Evolutionary conservation across 345 rosid species (phyloP).

Genomic region (Boechera divaricarpa): DNA sequence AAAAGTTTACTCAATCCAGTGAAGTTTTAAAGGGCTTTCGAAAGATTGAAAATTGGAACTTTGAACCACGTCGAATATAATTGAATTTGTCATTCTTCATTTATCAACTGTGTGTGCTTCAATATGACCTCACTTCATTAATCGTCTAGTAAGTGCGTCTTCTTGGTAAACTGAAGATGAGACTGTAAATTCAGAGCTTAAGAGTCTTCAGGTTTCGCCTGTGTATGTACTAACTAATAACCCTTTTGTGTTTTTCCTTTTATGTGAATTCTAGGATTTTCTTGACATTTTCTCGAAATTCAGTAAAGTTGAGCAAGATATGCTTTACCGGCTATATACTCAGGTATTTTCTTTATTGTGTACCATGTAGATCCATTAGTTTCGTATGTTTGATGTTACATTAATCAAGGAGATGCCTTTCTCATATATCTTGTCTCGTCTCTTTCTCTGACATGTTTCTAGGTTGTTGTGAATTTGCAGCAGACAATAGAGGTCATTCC

Average conservation of each 20-base stretch:
- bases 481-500: slow-evolving; percentile 59
- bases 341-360: slow-evolving; percentile 48
- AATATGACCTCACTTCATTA: too few species aligned
- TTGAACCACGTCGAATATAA: not conserved
- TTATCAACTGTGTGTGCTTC: not conserved
- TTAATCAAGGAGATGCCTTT: not conserved
- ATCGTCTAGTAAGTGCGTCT: not conserved
- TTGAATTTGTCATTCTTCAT: not conserved
- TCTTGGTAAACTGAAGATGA: not conserved
- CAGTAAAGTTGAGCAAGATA: slow-evolving; percentile 52
- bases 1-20: not conserved
- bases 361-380: not conserved
- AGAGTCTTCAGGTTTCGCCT: not conserved
- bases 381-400: slow-evolving; percentile 12
- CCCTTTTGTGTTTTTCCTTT: not conserved
- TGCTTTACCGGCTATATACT: slow-evolving; percentile 56
- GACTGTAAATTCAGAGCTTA: not conserved
- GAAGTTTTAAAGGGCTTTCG: not conserved
- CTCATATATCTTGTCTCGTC: not conserved
- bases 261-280: slow-evolving; percentile 52
- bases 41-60: not conserved
- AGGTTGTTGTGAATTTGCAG: slow-evolving; percentile 79
- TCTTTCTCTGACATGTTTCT: slow-evolving; percentile 42
- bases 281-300: slow-evolving; percentile 58
- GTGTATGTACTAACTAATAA: slow-evolving; percentile 1